A percentile compares a stretch with the other conserved stretches of the same genome.
Conservation (phyloP, 2,329 filamentous ascomycete species). For the Botryotinia globosa region DNA sequence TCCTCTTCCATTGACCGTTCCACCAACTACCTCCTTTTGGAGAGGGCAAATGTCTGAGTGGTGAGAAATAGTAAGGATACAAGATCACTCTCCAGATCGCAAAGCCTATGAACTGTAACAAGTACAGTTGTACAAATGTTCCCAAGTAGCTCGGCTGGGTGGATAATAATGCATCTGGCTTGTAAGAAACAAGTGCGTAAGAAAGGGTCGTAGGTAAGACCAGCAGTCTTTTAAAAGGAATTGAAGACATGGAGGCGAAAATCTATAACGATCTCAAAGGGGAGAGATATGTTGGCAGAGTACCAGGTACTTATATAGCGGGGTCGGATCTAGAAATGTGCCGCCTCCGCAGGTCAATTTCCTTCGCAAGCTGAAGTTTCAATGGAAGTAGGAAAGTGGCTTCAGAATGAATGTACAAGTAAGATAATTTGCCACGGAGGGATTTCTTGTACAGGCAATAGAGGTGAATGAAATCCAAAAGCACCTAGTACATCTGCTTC, state of each 20-base stretch:
- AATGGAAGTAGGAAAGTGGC: neutral
- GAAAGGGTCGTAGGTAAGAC: conserved; percentile 28
- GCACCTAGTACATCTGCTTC: conserved; percentile 1
- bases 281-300: neutral
- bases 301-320: neutral
- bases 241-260: conserved; percentile 23
- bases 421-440: neutral
- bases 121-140: conserved; percentile 44
- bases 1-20: conserved; percentile 44
- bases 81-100: conserved; percentile 47
- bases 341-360: conserved; percentile 1
- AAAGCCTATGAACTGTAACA: conserved; percentile 39
- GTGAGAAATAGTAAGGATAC: conserved; percentile 57
- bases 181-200: conserved; percentile 29
- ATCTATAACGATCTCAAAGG: neutral
- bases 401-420: neutral
- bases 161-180: conserved; percentile 31
- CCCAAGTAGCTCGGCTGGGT: conserved; percentile 38
- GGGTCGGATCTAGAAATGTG: neutral
- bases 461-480: neutral
- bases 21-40: conserved; percentile 46
- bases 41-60: conserved; percentile 54
- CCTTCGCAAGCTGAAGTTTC: neutral
- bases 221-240: conserved; percentile 32
- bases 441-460: neutral